A percentile compares a stretch with the other conserved stretches of the same genome.
phyloP scores from a whole-genome alignment of 2,329 filamentous ascomycete genomes.

The Colletotrichum filicis region DNA sequence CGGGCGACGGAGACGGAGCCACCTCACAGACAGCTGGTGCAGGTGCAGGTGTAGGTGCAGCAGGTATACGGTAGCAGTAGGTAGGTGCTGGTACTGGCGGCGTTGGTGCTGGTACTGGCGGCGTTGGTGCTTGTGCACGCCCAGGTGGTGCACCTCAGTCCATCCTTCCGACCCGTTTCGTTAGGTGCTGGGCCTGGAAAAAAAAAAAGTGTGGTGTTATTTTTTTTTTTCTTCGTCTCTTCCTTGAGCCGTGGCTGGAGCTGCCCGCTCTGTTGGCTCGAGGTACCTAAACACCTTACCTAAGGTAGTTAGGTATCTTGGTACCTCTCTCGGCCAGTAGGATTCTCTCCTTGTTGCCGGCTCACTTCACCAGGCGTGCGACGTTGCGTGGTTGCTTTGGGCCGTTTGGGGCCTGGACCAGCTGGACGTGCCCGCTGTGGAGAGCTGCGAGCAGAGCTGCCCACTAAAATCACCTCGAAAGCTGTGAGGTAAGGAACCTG shows the following conservation, averaged over 20 bases:
- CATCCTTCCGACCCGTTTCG: conserved; percentile 5
- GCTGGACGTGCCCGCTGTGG: conserved; percentile 26
- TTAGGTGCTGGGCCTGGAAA: background rate
- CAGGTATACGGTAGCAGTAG: background rate
- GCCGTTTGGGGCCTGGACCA: conserved; percentile 15
- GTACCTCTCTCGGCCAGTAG: conserved; percentile 21
- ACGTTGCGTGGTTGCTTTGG: conserved; percentile 29
- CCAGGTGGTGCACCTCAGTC: background rate
- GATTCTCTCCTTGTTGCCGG: conserved; percentile 14
- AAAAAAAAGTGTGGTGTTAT: background rate
- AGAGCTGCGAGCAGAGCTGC: background rate
- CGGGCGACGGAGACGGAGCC: conserved; percentile 15
- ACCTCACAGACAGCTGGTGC: conserved; percentile 8
- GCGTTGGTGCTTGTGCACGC: background rate
- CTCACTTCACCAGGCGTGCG: conserved; percentile 14
- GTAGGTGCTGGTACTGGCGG: background rate
- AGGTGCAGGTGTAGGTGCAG: background rate
- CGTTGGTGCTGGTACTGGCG: background rate
- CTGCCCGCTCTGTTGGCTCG: conserved; percentile 25
- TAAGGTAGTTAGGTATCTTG: background rate
- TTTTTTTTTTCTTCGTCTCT: conserved; percentile 10
- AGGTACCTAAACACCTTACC: background rate
- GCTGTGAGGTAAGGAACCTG: background rate
- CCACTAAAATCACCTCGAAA: conserved; percentile 2
- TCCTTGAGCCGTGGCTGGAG: conserved; percentile 5